Evolutionary conservation across 2,329 filamentous ascomycete genomes (phyloP), one percentile per base, ranked within the genome.

Genomic region (Fusarium paranaense): DNA sequence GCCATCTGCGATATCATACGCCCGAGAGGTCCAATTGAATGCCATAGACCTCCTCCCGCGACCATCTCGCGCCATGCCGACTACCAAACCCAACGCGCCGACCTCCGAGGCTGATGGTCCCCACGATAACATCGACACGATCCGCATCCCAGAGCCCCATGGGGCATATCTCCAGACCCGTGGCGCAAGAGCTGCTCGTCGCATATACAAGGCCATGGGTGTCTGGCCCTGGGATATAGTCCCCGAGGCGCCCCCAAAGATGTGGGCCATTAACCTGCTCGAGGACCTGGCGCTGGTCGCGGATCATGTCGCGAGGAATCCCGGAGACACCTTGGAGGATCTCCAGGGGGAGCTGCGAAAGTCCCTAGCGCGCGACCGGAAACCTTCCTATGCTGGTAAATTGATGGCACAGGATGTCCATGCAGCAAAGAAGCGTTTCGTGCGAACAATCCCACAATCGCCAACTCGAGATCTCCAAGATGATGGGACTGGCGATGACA

Each of bases 221-320:
- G 77, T 79, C 37, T 79, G 77, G 77, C 77, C 77, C 40, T 79
- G 77, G 77, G 77, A 79, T 32, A 79, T 79, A 30, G 77, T 79
- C 45, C 77, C 77, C 22, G 77, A 79, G 64, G 72, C 77, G 33
- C 77, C 77, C n/a, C 77, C 77, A 1, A 79, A 79, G 70, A 78
- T 78, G 71, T 79, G 77, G 77, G 77, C 77, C 33, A 79, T 79
- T 38, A 78, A 79, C 69, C 54, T 79, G 27, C 67, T 79, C n/a
- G 77, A 79, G 69, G 78, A 79, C 16, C 74, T 79, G 10, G 75
- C 78, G 20, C 73, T 79, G 18, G 75, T 78, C 62, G 74, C 76
- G 50, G 77, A 79, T 60, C 77, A 79, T 67, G 77, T 79, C 60
- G 77, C 77, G 18, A 73, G 71, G 30, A 78, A 78, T 52, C 74